phyloP scores from a whole-genome alignment of 164 flowering plant species.

The Paratinospora sagittata region DNA sequence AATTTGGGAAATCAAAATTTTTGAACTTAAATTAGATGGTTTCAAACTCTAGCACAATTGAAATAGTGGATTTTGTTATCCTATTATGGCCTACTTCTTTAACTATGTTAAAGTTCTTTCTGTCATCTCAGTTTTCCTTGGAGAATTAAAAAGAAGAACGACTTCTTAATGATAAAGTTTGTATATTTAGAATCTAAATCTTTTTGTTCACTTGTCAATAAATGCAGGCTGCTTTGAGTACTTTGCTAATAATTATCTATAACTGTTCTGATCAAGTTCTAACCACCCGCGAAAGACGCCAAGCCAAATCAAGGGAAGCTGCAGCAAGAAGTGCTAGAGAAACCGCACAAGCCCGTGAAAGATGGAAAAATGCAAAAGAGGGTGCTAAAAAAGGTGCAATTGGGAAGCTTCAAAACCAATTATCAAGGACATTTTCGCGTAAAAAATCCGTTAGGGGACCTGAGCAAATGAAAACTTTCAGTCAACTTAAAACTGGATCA shows the following conservation, averaged over 20 bases:
- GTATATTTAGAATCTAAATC: no score
- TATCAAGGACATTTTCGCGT: conserved; percentile 92
- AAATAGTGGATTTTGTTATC: background rate
- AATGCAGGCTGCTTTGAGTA: conserved; percentile 56
- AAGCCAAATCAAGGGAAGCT: conserved; percentile 85
- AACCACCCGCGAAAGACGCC: conserved; percentile 65
- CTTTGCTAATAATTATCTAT: conserved; percentile 67
- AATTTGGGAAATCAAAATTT: background rate
- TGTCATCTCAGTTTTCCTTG: no score
- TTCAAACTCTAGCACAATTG: no score
- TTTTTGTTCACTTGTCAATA: conserved; percentile 2
- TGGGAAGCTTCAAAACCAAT: conserved; percentile 52
- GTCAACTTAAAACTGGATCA: conserved; percentile 40
- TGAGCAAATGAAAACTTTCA: conserved; percentile 27
- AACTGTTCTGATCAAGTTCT: conserved; percentile 96
- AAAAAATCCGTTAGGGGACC: conserved; percentile 39
- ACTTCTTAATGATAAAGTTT: no score
- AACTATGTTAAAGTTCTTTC: background rate
- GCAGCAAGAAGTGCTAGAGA: conserved; percentile 93
- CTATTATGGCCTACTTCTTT: no score
- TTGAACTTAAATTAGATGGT: background rate
- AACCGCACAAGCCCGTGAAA: conserved; percentile 91
- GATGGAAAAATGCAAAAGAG: conserved; percentile 89
- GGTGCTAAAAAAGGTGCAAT: conserved; percentile 67
- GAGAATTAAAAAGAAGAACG: no score